phyloP scores from a whole-genome alignment of 805 yeast genomes.

The Kodamaea fukazawae region DNA sequence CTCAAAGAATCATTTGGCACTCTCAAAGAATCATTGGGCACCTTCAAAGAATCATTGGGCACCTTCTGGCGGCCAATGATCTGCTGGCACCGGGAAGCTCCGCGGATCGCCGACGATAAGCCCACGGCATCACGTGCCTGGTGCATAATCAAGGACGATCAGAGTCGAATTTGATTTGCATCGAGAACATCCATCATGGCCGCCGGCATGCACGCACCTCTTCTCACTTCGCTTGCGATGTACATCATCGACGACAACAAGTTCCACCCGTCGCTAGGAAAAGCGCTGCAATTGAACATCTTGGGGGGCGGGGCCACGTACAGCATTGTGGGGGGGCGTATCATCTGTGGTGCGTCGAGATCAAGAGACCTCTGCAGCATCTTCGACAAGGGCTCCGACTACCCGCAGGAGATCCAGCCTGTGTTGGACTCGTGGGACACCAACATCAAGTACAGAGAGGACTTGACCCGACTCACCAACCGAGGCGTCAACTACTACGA shows the following conservation, averaged over 20 bases:
- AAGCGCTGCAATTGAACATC: constrained; percentile 44
- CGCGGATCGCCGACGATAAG: too few relatives aligned
- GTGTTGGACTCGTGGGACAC: constrained; percentile 60
- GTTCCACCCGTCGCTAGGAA: constrained; percentile 39
- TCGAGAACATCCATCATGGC: neutral
- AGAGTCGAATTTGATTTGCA: too few relatives aligned
- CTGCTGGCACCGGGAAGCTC: too few relatives aligned
- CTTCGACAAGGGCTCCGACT: constrained; percentile 77
- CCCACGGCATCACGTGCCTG: too few relatives aligned
- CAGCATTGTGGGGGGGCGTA: constrained; percentile 71
- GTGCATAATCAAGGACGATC: too few relatives aligned
- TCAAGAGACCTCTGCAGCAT: constrained; percentile 27
- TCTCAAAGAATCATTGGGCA: too few relatives aligned
- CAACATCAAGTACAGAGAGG: constrained; percentile 54
- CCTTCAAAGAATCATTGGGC: too few relatives aligned
- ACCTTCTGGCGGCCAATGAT: too few relatives aligned
- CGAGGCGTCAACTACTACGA: constrained; percentile 79
- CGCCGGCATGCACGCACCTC: constrained; percentile 1
- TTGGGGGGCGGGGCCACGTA: constrained; percentile 92
- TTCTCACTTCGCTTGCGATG: constrained; percentile 74
- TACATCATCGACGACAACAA: constrained; percentile 86
- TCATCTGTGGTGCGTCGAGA: constrained; percentile 54
- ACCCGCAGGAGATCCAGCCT: constrained; percentile 48
- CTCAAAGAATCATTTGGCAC: too few relatives aligned
- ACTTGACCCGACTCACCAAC: constrained; percentile 59